A percentile compares a stretch with the other conserved stretches of the same genome.
Evolutionary conservation across 257 asterid genomes (phyloP).

Genomic region (Rauvolfia tetraphylla): DNA sequence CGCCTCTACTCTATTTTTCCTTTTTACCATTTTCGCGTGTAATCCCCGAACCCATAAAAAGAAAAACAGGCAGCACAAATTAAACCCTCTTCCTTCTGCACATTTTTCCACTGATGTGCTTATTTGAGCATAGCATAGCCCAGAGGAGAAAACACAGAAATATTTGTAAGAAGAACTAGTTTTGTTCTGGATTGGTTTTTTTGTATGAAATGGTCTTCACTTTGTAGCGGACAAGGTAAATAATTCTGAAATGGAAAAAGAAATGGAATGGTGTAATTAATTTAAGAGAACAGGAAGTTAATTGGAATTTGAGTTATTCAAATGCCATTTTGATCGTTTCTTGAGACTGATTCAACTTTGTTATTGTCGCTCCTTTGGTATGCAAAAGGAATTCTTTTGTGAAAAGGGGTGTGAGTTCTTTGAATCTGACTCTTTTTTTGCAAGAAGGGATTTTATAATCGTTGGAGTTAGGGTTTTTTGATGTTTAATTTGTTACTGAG

Average conservation of each 20-base stretch:
- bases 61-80: background rate
- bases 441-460: background rate
- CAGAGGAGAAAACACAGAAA: background rate
- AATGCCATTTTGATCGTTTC: conserved; percentile 15
- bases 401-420: background rate
- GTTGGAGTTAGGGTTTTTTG: background rate
- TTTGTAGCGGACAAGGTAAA: conserved; percentile 26
- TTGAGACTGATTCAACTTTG: background rate
- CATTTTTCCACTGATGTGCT: background rate
- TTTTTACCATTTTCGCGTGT: conserved; percentile 18
- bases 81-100: background rate
- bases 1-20: background rate
- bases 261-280: background rate
- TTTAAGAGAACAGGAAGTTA: background rate
- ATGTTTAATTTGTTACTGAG: conserved; percentile 10
- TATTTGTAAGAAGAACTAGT: background rate
- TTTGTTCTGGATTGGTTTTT: conserved; percentile 7
- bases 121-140: conserved; percentile 9
- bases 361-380: background rate
- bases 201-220: conserved; percentile 25
- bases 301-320: background rate
- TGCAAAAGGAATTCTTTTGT: background rate
- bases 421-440: background rate
- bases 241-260: conserved; percentile 2
- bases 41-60: conserved; percentile 17